Percentiles rank a stretch among this genome's conserved stretches.
These are phyloP conservation scores for Rosa hybrid DNA, from an alignment of 331 rosid genomes.

Conservation along the genomic window DNA sequence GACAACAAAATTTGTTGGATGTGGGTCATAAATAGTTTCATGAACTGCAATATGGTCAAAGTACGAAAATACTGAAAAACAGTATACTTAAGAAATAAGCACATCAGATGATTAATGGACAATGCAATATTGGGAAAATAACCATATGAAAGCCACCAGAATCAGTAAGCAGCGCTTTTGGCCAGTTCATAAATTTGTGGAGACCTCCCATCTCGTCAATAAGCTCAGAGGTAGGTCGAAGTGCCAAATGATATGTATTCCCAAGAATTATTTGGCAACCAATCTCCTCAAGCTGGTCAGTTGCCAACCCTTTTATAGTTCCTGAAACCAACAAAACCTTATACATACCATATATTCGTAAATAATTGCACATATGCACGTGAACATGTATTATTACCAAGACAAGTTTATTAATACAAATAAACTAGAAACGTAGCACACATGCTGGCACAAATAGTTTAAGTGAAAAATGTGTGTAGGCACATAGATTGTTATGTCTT, in stretches of 20 bases:
- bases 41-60: background rate
- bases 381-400: background rate
- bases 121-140: conserved; percentile 7
- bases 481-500: background rate
- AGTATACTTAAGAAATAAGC: background rate
- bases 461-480: background rate
- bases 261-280: conserved; percentile 98
- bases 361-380: background rate
- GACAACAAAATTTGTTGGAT: background rate
- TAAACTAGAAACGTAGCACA: background rate
- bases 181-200: conserved; percentile 95
- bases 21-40: background rate
- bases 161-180: conserved; percentile 88
- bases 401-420: background rate
- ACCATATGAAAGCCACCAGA: conserved; percentile 99
- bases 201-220: conserved; percentile 88
- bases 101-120: background rate
- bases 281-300: conserved; percentile 80
- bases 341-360: conserved; percentile 11
- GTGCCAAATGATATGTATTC: conserved; percentile 91
- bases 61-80: background rate
- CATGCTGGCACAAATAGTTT: background rate
- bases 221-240: conserved; percentile 93
- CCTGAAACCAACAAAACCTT: conserved; percentile 47
- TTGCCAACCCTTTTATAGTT: conserved; percentile 83